Conservation (phyloP, 2,329 filamentous ascomycete genomes). For the Penicillium sp. region DNA sequence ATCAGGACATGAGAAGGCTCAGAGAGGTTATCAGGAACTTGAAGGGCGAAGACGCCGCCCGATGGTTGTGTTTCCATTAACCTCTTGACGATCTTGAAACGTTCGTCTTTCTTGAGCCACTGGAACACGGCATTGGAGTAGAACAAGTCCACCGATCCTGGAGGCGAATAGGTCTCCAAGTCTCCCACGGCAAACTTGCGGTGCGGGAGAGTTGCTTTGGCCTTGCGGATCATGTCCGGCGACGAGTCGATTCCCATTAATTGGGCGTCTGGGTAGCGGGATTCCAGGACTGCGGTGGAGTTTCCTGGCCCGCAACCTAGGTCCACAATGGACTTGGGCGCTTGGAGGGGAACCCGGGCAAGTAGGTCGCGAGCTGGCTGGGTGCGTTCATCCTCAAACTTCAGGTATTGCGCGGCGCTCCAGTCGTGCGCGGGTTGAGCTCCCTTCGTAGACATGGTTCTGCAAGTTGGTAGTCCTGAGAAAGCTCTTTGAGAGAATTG, state of each 20-base stretch:
- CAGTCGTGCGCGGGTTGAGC: slow-evolving; percentile 40
- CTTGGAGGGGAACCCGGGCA: slow-evolving; percentile 44
- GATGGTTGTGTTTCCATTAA: slow-evolving; percentile 43
- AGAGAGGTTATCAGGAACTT: slow-evolving; percentile 53
- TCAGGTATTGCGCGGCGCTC: slow-evolving; percentile 58
- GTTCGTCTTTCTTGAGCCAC: slow-evolving; percentile 49
- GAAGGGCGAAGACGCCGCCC: slow-evolving; percentile 55
- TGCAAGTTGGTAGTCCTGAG: slow-evolving; percentile 1
- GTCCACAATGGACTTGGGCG: slow-evolving; percentile 52
- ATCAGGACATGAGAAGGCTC: slow-evolving; percentile 54
- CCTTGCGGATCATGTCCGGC: slow-evolving; percentile 55
- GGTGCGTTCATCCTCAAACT: slow-evolving; percentile 55
- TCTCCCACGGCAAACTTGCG: slow-evolving; percentile 51
- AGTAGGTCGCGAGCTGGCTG: slow-evolving; percentile 55
- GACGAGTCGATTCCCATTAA: slow-evolving; percentile 57
- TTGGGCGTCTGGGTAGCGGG: slow-evolving; percentile 48
- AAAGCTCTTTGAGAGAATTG: slow-evolving; percentile 6
- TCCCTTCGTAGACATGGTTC: slow-evolving; percentile 8
- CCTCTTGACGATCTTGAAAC: slow-evolving; percentile 47
- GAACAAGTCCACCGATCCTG: slow-evolving; percentile 43
- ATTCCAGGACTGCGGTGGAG: slow-evolving; percentile 52
- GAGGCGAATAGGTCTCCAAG: slow-evolving; percentile 42
- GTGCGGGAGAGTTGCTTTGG: slow-evolving; percentile 41
- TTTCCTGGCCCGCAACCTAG: slow-evolving; percentile 62
- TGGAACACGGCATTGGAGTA: slow-evolving; percentile 61